Evolutionary conservation across 805 yeast species (phyloP).

Genomic region (Saccharomyces mikatae): DNA sequence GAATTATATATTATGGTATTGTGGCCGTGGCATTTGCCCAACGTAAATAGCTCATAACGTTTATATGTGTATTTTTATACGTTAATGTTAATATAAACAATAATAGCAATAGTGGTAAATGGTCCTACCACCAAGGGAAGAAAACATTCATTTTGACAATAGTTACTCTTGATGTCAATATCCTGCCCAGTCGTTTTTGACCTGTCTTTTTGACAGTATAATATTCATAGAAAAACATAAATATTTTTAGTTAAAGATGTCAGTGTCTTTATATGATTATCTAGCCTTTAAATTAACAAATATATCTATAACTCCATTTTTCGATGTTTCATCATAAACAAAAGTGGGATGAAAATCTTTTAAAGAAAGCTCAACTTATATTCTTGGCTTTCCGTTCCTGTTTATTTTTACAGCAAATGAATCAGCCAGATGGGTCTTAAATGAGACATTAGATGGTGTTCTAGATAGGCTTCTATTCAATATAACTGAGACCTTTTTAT

Average conservation of each 20-base stretch:
- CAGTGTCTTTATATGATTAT: too few species aligned
- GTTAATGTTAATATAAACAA: not conserved
- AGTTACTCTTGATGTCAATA: too few species aligned
- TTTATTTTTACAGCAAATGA: conserved; percentile 38
- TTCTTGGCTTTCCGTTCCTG: conserved; percentile 7
- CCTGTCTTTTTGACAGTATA: too few species aligned
- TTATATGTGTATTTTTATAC: not conserved
- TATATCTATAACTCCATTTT: too few species aligned
- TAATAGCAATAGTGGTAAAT: not conserved
- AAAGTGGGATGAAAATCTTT: too few species aligned
- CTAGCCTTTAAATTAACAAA: conserved; percentile 10
- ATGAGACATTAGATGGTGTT: conserved; percentile 68
- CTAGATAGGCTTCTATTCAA: conserved; percentile 65
- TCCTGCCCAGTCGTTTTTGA: too few species aligned
- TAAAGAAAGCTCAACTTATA: not conserved
- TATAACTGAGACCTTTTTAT: conserved; percentile 69
- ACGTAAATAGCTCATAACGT: not conserved
- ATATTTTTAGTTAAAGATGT: not conserved
- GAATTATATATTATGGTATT: not conserved
- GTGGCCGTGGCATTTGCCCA: not conserved
- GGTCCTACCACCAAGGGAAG: not conserved
- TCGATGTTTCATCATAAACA: not conserved
- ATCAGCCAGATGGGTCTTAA: conserved; percentile 68
- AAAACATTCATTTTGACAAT: too few species aligned
- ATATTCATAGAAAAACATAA: not conserved